These are phyloP conservation scores for Backusella psychrophila DNA, from an alignment of 192 early-diverging fungal genomes.

Conservation along the genomic window DNA sequence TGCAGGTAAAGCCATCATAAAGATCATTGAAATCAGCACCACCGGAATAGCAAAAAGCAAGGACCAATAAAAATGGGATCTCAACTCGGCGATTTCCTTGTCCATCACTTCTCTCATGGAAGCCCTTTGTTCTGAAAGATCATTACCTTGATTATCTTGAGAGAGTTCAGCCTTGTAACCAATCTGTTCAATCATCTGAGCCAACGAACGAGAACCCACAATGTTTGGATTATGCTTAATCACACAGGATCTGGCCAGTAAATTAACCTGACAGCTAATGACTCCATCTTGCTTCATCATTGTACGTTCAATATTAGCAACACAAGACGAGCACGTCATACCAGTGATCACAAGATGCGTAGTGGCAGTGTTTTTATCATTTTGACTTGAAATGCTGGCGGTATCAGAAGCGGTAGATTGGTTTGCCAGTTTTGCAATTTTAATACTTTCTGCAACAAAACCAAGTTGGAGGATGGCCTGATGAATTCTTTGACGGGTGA, in stretches of 20 bases:
- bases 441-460: conserved; percentile 45
- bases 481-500: conserved; percentile 31
- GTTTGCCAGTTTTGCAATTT: conserved; percentile 63
- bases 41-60: conserved; percentile 66
- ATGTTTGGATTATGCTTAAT: conserved; percentile 49
- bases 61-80: conserved; percentile 45
- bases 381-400: conserved; percentile 18
- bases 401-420: conserved; percentile 73
- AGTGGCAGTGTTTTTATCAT: conserved; percentile 44
- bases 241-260: conserved; percentile 45
- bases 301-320: conserved; percentile 72
- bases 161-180: conserved; percentile 56
- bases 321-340: conserved; percentile 89
- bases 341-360: conserved; percentile 86
- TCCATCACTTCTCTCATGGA: conserved; percentile 46
- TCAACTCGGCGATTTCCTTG: conserved; percentile 34
- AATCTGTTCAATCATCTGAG: conserved; percentile 54
- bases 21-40: conserved; percentile 69
- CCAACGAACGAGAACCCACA: conserved; percentile 63
- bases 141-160: conserved; percentile 23
- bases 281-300: conserved; percentile 44
- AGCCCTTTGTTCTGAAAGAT: conserved; percentile 27
- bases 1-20: conserved; percentile 62
- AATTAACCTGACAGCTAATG: conserved; percentile 47
- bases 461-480: conserved; percentile 38